phyloP scores from a whole-genome alignment of 768 basidiomycete genomes.

The Mycena galopus region DNA sequence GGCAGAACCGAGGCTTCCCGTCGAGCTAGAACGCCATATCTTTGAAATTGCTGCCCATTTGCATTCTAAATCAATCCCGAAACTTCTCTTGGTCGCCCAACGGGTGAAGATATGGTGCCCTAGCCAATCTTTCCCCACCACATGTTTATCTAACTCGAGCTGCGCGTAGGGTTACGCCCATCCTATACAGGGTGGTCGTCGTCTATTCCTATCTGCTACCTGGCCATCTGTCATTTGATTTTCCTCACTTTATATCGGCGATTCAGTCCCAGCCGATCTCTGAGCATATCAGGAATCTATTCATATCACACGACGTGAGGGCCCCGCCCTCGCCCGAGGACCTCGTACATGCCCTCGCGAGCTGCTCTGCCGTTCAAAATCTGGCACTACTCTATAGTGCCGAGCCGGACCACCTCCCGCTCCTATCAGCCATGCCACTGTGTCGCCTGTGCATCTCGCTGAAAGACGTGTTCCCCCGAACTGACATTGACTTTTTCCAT shows the following conservation, averaged over 20 bases:
- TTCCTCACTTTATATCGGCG: too few relatives aligned
- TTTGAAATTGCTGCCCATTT: slow-evolving; percentile 1
- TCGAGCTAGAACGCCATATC: slow-evolving; percentile 5
- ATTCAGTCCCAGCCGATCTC: too few relatives aligned
- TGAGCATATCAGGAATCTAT: background rate
- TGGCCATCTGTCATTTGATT: background rate
- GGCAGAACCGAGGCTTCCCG: background rate
- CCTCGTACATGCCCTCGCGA: too few relatives aligned
- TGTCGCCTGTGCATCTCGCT: background rate
- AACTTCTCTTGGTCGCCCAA: slow-evolving; percentile 8
- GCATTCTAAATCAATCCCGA: slow-evolving; percentile 7
- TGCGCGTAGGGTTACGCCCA: background rate
- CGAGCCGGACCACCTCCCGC: background rate
- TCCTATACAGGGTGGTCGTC: slow-evolving; percentile 15
- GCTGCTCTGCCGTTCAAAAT: too few relatives aligned
- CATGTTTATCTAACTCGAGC: too few relatives aligned
- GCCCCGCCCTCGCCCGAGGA: background rate
- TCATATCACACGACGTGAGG: background rate
- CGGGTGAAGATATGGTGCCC: slow-evolving; percentile 5
- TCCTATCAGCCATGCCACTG: slow-evolving; percentile 1
- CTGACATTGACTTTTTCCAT: background rate
- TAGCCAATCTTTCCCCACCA: background rate
- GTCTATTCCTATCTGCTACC: background rate
- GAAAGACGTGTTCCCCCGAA: background rate
- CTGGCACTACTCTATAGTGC: background rate